These are phyloP conservation scores for Debaryomyces castellii DNA, from an alignment of 805 yeast species.

Conservation along the genomic window DNA sequence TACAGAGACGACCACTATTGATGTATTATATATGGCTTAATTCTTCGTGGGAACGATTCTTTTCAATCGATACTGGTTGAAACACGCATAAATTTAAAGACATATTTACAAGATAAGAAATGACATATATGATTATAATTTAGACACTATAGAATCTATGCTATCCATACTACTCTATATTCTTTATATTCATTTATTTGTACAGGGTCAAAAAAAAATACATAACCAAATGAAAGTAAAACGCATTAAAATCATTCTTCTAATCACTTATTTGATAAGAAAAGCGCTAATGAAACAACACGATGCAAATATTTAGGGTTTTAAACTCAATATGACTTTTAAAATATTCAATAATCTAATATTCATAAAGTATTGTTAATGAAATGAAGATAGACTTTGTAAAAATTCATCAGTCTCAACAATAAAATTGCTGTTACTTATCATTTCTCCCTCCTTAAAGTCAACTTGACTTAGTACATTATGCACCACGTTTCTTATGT, in stretches of 20 bases:
- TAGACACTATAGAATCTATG: no score
- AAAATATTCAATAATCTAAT: no score
- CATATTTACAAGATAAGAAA: neutral
- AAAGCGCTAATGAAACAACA: no score
- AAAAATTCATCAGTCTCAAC: conserved; percentile 50
- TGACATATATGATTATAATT: neutral
- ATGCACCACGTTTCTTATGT: conserved; percentile 58
- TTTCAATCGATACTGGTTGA: neutral
- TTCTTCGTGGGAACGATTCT: neutral
- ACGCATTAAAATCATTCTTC: no score
- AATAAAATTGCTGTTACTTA: conserved; percentile 57
- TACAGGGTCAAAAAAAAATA: no score
- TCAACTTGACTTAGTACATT: conserved; percentile 58
- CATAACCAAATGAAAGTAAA: no score
- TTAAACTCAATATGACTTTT: neutral
- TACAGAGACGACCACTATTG: no score
- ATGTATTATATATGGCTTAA: no score
- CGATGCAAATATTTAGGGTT: neutral
- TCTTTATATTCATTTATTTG: no score
- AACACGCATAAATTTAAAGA: neutral
- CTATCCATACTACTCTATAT: neutral
- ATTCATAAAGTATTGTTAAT: neutral
- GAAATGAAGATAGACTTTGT: conserved; percentile 24
- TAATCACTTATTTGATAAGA: neutral
- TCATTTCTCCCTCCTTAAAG: conserved; percentile 49